These are phyloP conservation scores for Pichia sp. DNA, from an alignment of 1,139 yeast species.

Conservation along the genomic window DNA sequence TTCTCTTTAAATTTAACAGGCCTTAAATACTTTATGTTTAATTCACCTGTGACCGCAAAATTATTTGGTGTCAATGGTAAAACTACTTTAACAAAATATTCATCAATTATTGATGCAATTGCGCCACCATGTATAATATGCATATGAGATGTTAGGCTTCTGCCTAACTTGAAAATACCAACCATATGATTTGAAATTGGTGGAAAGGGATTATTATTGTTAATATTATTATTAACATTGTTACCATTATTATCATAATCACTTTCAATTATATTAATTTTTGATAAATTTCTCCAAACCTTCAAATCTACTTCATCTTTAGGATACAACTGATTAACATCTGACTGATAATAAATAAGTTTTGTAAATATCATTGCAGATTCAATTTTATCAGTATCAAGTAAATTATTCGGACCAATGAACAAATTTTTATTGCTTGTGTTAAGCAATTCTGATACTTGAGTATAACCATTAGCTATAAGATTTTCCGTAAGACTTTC, in stretches of 20 bases:
- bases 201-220: not conserved
- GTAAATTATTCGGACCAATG: constrained; percentile 22
- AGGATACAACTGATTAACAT: constrained; percentile 6
- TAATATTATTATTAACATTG: not conserved
- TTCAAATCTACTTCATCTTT: not conserved
- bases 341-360: constrained; percentile 4
- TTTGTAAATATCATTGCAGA: constrained; percentile 17
- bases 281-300: not conserved
- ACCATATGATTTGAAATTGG: constrained; percentile 30
- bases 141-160: constrained; percentile 42
- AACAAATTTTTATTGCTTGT: constrained; percentile 19
- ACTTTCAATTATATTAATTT: not conserved
- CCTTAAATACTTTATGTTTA: constrained; percentile 20
- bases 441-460: constrained; percentile 20
- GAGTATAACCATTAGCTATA: constrained; percentile 8
- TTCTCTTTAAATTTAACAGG: constrained; percentile 19
- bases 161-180: constrained; percentile 43
- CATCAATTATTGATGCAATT: constrained; percentile 48
- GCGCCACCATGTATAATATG: constrained; percentile 54
- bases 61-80: constrained; percentile 34
- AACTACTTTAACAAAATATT: constrained; percentile 46
- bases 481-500: not conserved
- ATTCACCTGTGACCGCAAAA: constrained; percentile 35
- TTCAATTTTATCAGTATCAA: constrained; percentile 17
- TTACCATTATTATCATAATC: not conserved